Evolutionary conservation across 2,329 filamentous ascomycete species (phyloP).

Genomic region (Fusarium nematophilum): DNA sequence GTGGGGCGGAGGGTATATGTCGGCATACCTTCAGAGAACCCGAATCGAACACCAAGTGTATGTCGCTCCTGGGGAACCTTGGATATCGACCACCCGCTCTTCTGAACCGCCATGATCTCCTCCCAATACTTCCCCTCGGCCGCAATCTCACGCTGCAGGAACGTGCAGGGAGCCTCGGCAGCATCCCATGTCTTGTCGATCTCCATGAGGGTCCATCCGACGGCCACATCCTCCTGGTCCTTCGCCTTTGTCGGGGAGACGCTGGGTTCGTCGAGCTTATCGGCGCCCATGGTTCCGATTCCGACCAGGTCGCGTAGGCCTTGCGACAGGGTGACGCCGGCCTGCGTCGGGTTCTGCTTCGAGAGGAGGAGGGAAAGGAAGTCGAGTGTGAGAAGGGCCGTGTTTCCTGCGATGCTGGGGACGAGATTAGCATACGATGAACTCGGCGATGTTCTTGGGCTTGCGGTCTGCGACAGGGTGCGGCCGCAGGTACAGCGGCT

Average conservation of each 20-base stretch:
- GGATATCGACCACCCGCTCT: slow-evolving; percentile 88
- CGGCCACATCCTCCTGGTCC: slow-evolving; percentile 67
- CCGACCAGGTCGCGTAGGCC: slow-evolving; percentile 77
- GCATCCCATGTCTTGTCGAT: slow-evolving; percentile 80
- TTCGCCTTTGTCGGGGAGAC: slow-evolving; percentile 65
- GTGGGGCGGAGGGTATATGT: too few species aligned
- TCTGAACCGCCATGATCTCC: slow-evolving; percentile 82
- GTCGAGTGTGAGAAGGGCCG: slow-evolving; percentile 78
- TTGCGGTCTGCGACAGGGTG: slow-evolving; percentile 65
- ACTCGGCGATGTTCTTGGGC: slow-evolving; percentile 73
- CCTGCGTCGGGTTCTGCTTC: slow-evolving; percentile 80
- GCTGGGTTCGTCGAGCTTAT: slow-evolving; percentile 71
- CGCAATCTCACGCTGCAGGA: slow-evolving; percentile 80
- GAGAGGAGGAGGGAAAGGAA: slow-evolving; percentile 85
- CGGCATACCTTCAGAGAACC: slow-evolving; percentile 85
- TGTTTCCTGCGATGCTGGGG: slow-evolving; percentile 57
- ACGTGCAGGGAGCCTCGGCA: slow-evolving; percentile 75
- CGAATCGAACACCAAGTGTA: slow-evolving; percentile 86
- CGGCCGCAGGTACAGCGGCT: slow-evolving; percentile 53
- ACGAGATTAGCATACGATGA: slow-evolving; percentile 63
- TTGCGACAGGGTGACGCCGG: slow-evolving; percentile 75
- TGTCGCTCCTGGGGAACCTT: slow-evolving; percentile 78
- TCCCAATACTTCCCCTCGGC: slow-evolving; percentile 91
- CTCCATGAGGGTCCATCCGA: slow-evolving; percentile 82
- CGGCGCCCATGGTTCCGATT: slow-evolving; percentile 78